Base-by-base conservation (phyloP, 1,284 basidiomycete genomes). In the Microstroma glucosiphilum region DNA sequence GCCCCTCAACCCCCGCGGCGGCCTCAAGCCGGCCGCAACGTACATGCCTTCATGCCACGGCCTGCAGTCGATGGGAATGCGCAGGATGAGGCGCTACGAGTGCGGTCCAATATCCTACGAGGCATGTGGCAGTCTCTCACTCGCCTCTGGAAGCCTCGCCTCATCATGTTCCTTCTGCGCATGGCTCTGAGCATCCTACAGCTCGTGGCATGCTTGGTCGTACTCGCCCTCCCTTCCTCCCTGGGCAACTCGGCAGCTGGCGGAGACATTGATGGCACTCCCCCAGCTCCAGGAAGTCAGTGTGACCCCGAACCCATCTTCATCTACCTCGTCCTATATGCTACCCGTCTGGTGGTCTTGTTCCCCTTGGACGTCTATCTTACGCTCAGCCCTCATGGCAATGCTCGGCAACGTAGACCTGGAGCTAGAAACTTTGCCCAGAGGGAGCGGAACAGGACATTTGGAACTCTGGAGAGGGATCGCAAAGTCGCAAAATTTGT, bases 341-440 rank as follows among this genome's bases (percentile, higher is more conserved):
- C 67, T 25, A 58, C 69, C 40, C 61, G 73, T 11, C 63, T 75
- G 3, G 63, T 60, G 12, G 59, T 65, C 58, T 60, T 60, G 37
- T 53, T 75, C 6, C 73, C 73, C 2, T 55, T 67, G 49, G 73
- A 75, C 57, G 55, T 75, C 41, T 75, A 75, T 40, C 69, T 75
- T 23, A 66, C 66, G 15, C 64, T 73, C 13, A 66, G 62, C 23
- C 73, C 73, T 9, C 73, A 75, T 51, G 68, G 71, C 21, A 65
- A 69, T 17, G 49, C 65, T 6, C 60, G 65, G 30, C 66, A 67
- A 4, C 63, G 69, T 12, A 48, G 69, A 56, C 63, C 64, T 2
- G 60, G 63, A 8, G 69, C 72, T 1, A 62, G 66, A 56, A 70
- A 66, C 8, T 63, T 63, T 11, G 60, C 60, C 17, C 63, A 61